Base-by-base conservation (phyloP, 73 alveolate genomes). In the Paramecium bursaria region DNA sequence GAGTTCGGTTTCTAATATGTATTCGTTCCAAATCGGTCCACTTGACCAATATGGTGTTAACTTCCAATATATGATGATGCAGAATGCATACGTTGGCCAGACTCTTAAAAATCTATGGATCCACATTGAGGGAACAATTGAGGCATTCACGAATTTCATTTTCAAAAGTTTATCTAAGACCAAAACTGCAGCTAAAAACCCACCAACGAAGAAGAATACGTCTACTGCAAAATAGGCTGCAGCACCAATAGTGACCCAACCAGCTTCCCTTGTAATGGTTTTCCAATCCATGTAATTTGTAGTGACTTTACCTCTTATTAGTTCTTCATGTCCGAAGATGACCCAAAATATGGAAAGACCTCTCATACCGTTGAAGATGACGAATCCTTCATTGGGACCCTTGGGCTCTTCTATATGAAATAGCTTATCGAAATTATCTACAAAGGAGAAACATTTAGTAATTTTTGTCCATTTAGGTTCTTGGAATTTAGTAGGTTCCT, bases 211-310 rank as follows among this genome's bases (percentile, higher is more conserved):
- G 86, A 88, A 88, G 85, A 88, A 88, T 15, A 76, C 44, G 57
- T 88, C 94, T 3, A 88, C 94, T 23, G 94, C 85, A 74, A 50
- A 88, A 57, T 75, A 86, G 27, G 86, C 92, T 35, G 82, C 53
- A 7, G 82, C 60, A 39, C 44, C 21, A 31, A 67, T 11, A 10
- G 82, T 67, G 13, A 67, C 39, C 82, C 82, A 67, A 5, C 82
- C 82, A n/a, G 82, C 50, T 14, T 67, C 31, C 2, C 26, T 17
- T 2, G 44, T 27, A 1, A 17, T 42, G 14, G 17, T 21, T 0
- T 42, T 42, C 3, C 33, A 39, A 10, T 67, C 82, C 4, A 42
- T 42, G 0, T 39, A 1, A 67, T 67, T 67, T 21, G 22, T 39
- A 1, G 82, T 19, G 44, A 39, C 44, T 1, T 42, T 0, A 39